phyloP scores from a whole-genome alignment of 2,329 filamentous ascomycete genomes.

The Apiospora rasikravindrae region DNA sequence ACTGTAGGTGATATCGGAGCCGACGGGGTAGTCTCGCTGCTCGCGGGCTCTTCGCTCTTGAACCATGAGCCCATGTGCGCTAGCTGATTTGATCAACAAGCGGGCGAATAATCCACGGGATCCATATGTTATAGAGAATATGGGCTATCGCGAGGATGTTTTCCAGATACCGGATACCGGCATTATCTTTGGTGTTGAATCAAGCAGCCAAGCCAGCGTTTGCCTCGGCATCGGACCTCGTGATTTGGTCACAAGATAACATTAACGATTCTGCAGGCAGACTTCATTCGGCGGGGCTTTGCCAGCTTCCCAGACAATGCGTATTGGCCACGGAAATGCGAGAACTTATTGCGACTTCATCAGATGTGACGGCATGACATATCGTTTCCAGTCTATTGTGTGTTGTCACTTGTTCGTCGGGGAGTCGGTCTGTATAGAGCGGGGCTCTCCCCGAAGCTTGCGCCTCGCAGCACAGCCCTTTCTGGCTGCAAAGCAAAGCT shows the following conservation, averaged over 20 bases:
- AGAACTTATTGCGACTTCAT: neutral
- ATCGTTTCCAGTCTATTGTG: conserved; percentile 1
- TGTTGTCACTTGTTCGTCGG: neutral
- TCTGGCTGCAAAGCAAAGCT: neutral
- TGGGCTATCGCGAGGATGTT: neutral
- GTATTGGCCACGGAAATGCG: neutral
- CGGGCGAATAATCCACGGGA: neutral
- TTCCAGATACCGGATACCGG: neutral
- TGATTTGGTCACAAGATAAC: neutral
- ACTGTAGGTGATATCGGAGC: neutral
- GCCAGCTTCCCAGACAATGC: neutral
- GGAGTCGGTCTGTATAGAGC: neutral
- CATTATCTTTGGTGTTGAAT: neutral
- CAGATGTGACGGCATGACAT: neutral
- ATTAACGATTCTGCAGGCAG: neutral
- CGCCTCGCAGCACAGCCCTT: neutral
- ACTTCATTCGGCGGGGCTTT: neutral
- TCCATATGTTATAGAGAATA: neutral
- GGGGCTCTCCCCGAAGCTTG: neutral
- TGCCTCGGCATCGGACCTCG: conserved; percentile 1
- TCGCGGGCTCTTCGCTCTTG: neutral
- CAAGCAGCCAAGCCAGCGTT: neutral
- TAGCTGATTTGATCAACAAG: neutral
- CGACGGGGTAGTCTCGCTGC: neutral
- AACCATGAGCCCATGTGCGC: neutral